phyloP scores from a whole-genome alignment of 2,329 filamentous ascomycete genomes.

The Fusarium robinianum region DNA sequence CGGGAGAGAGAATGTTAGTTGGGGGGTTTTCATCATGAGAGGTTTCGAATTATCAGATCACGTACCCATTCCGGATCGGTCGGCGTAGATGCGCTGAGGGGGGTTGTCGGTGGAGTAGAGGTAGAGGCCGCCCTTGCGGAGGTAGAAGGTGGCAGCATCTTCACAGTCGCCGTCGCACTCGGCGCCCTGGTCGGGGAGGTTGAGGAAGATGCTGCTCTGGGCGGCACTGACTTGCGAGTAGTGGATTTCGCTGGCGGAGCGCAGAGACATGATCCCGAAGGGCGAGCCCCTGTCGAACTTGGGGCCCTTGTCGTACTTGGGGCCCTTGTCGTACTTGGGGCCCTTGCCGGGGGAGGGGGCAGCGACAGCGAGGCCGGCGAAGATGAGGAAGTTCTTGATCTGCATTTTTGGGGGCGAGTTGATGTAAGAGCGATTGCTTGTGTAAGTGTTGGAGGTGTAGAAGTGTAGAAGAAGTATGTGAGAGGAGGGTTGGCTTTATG shows the following conservation, averaged over 20 bases:
- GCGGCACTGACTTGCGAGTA: slow-evolving; percentile 51
- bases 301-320: too few species aligned
- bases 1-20: too few species aligned
- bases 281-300: slow-evolving; percentile 14
- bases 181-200: slow-evolving; percentile 50
- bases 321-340: background rate
- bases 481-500: too few species aligned
- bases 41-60: too few species aligned
- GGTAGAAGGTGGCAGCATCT: slow-evolving; percentile 55
- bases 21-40: too few species aligned
- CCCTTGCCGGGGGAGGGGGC: slow-evolving; percentile 14
- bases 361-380: slow-evolving; percentile 20
- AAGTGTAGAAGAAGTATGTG: too few species aligned
- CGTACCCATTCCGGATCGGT: slow-evolving; percentile 64
- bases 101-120: slow-evolving; percentile 50
- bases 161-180: slow-evolving; percentile 49
- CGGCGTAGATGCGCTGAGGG: slow-evolving; percentile 56
- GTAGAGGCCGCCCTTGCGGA: slow-evolving; percentile 47
- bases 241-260: slow-evolving; percentile 55
- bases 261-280: slow-evolving; percentile 56
- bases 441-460: background rate
- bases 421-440: background rate
- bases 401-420: slow-evolving; percentile 25
- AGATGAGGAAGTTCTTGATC: slow-evolving; percentile 31
- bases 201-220: slow-evolving; percentile 49